Evolutionary conservation across 495 filamentous ascomycete genomes (phyloP), one percentile per base, ranked within the genome.

Genomic region (Penicillium mononematosum): DNA sequence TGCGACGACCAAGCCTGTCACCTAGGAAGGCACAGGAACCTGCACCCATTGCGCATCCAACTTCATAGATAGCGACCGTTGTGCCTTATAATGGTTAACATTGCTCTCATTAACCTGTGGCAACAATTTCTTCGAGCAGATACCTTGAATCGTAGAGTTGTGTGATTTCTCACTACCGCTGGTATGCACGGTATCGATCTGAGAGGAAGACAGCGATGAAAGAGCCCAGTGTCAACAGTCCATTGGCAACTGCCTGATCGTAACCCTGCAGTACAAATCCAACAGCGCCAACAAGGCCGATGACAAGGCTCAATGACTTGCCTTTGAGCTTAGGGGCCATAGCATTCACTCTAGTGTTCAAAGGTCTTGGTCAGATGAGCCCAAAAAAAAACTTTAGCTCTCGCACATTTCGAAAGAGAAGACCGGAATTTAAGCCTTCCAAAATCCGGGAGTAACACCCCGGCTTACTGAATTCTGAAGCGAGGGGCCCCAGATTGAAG

Each of bases 251-350:
- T 17, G 76, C 71, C 42, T 80, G 71, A 51, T 79, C 76, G 62
- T 79, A 82, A 9, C 79, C 78, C 53, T 79, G 78, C 14, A 80
- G 56, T 43, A 76, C 64, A 58, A 77, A 79, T 9, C 59, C 62
- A 2, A 62, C 56, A 17, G 62, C 62, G 4, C 59, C 62, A 41
- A 65, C 31, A 2, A 65, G 17, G 29, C 62, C 42, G 32, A 65
- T 59, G 31, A 61, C 49, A 11, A 42, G 58, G 53, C 45, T 47
- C 36, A 64, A 55, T 10, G 55, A 48, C 32, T 60, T 64, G 16
- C 61, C 61, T 36, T 54, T 55, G 0, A 64, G 53, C 31, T 32
- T 32, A 44, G 56, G 9, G 7, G 52, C 52, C 52, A 54, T 51
- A 4, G 34, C 31, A 20, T 38, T 24, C 48, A 38, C 5, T 50